phyloP scores from a whole-genome alignment of 345 rosid species.

The Citrus sp. region DNA sequence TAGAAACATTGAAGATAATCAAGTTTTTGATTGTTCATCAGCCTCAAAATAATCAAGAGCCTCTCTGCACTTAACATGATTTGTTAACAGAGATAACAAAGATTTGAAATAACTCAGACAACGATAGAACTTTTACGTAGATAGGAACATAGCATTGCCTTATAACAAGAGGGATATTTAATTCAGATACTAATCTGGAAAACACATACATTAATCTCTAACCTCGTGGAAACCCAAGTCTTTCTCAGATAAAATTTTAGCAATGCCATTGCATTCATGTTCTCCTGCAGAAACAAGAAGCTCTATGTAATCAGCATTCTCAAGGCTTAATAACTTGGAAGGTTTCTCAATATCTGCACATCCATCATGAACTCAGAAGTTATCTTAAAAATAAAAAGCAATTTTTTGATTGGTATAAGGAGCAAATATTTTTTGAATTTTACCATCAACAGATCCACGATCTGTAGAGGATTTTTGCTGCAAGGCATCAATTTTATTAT shows the following conservation, averaged over 20 bases:
- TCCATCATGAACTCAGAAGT: background rate
- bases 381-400: background rate
- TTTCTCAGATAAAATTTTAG: conserved; percentile 1
- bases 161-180: background rate
- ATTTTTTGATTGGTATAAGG: background rate
- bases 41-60: background rate
- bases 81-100: too few relatives aligned
- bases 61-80: background rate
- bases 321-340: background rate
- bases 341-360: conserved; percentile 20
- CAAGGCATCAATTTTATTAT: conserved; percentile 4
- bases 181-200: background rate
- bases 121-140: background rate
- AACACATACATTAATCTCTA: background rate
- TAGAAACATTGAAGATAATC: background rate
- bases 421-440: conserved; percentile 1
- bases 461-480: conserved; percentile 5
- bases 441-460: conserved; percentile 17
- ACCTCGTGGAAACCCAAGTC: conserved; percentile 23
- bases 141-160: background rate
- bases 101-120: too few relatives aligned
- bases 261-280: background rate
- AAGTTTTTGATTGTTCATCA: background rate
- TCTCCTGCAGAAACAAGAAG: conserved; percentile 14
- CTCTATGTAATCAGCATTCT: conserved; percentile 7